Conservation (phyloP, 139 green algal genomes). For the Micractinium sp. region DNA sequence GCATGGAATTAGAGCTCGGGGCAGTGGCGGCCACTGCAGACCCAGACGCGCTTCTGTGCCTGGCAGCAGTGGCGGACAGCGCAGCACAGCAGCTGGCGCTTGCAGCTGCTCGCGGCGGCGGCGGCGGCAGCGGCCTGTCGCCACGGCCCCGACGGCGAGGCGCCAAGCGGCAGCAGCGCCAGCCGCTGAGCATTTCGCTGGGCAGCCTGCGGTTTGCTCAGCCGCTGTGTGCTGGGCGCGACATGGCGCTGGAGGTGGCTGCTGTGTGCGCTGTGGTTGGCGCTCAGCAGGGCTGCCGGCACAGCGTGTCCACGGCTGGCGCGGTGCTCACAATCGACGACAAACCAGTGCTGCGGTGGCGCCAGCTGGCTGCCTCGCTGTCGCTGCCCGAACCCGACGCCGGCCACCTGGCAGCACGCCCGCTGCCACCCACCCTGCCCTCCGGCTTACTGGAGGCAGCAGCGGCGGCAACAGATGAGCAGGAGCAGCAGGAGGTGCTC, state of each 20-base stretch:
- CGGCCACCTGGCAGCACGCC: background rate
- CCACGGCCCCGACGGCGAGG: background rate
- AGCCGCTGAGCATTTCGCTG: background rate
- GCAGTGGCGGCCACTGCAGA: background rate
- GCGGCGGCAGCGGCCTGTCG: background rate
- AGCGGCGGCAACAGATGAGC: background rate
- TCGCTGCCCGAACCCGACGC: background rate
- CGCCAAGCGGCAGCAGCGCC: background rate
- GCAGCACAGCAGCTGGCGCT: background rate
- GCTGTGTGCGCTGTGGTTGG: conserved; percentile 5
- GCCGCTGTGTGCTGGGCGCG: background rate
- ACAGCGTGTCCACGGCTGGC: background rate
- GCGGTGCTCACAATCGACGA: background rate
- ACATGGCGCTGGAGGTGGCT: conserved; percentile 25
- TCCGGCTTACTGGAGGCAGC: too few species aligned
- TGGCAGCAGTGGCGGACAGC: conserved; percentile 14
- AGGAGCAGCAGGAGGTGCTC: background rate
- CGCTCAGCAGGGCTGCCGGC: background rate
- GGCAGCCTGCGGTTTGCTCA: background rate
- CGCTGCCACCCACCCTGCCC: background rate
- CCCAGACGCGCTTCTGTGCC: conserved; percentile 33
- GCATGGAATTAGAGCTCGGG: background rate
- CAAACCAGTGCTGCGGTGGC: conserved; percentile 34
- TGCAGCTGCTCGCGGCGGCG: background rate
- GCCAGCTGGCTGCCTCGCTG: background rate